Percentiles rank a stretch among this genome's conserved stretches.
Conservation (phyloP, 805 yeast genomes). For the Lipomyces mesembrius region DNA sequence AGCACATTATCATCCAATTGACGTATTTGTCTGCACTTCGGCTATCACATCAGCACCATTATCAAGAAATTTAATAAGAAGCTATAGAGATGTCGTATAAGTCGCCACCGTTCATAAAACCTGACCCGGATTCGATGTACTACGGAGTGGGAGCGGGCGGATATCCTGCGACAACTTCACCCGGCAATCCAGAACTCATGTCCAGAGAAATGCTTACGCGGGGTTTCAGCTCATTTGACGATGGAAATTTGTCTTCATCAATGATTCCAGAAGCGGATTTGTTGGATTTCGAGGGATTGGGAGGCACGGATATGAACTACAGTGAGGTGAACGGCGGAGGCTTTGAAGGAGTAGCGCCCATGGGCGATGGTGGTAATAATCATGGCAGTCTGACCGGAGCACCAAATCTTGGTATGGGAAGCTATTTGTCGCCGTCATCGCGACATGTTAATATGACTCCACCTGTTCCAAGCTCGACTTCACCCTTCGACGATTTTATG, state of each 20-base stretch:
- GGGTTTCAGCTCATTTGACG: conserved; percentile 32
- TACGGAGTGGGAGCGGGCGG: neutral
- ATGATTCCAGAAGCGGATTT: conserved; percentile 36
- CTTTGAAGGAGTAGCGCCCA: neutral
- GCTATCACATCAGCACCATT: neutral
- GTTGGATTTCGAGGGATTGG: conserved; percentile 28
- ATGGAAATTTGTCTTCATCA: conserved; percentile 24
- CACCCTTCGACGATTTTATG: conserved; percentile 44
- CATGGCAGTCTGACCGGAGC: neutral
- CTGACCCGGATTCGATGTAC: conserved; percentile 31
- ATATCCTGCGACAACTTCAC: conserved; percentile 2
- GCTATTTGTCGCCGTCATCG: conserved; percentile 34
- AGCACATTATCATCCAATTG: neutral
- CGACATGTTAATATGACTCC: conserved; percentile 35
- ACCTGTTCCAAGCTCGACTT: conserved; percentile 40
- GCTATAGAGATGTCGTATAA: conserved; percentile 27
- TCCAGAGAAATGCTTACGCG: conserved; percentile 30
- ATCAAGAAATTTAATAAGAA: conserved; percentile 1
- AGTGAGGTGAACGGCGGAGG: conserved; percentile 6
- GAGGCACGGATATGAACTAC: conserved; percentile 12
- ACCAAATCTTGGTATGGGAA: conserved; percentile 18
- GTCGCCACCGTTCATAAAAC: conserved; percentile 36
- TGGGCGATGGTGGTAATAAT: neutral
- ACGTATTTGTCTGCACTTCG: neutral
- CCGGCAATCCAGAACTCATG: conserved; percentile 20